phyloP scores from a whole-genome alignment of 257 asterid genomes.

The Oldenlandia corymbosa region DNA sequence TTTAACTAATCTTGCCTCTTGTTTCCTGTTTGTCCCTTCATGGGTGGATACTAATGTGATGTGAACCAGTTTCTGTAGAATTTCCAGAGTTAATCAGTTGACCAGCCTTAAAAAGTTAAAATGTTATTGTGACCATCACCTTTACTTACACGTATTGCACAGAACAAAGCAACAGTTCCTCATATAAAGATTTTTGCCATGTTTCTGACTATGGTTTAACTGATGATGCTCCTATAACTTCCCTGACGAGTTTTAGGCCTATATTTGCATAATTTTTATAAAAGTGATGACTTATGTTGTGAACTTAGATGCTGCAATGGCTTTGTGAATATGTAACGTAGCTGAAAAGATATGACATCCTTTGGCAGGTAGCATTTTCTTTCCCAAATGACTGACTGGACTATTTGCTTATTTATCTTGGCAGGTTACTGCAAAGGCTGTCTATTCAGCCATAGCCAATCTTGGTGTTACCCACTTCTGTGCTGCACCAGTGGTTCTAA shows the following conservation, averaged over 20 bases:
- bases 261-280: too few relatives aligned
- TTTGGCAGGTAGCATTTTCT: too few relatives aligned
- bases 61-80: not conserved
- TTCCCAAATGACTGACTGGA: not conserved
- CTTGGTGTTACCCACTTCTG: slow-evolving; percentile 87
- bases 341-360: too few relatives aligned
- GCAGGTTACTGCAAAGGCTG: slow-evolving; percentile 80
- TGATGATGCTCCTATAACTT: not conserved
- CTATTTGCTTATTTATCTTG: slow-evolving; percentile 7
- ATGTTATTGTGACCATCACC: not conserved
- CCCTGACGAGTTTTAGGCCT: not conserved
- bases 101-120: not conserved
- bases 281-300: too few relatives aligned
- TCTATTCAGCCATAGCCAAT: slow-evolving; percentile 76
- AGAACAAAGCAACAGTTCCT: not conserved
- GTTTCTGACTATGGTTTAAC: not conserved
- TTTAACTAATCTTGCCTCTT: not conserved
- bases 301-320: too few relatives aligned
- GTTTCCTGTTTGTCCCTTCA: not conserved
- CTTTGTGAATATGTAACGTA: too few relatives aligned
- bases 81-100: not conserved
- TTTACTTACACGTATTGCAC: not conserved
- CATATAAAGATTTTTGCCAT: not conserved
- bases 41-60: too few relatives aligned
- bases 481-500: slow-evolving; percentile 97